These are phyloP conservation scores for Aegilops bicornis DNA, from an alignment of 176 grass and related monocot genomes.

Conservation along the genomic window DNA sequence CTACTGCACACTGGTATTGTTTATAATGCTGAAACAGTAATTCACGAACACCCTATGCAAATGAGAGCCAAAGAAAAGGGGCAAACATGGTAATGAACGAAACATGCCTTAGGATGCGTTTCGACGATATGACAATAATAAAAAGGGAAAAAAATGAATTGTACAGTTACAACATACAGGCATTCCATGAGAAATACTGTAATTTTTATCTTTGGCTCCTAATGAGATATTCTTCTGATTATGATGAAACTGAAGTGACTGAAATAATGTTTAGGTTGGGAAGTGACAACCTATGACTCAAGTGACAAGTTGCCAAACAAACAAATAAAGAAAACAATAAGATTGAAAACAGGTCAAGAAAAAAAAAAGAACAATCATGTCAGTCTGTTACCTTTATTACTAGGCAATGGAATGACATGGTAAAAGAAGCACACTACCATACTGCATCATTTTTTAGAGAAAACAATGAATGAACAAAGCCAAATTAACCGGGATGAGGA, in stretches of 20 bases:
- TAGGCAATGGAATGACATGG: background rate
- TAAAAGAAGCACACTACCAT: background rate
- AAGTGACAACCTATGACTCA: background rate
- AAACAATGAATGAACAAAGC: background rate
- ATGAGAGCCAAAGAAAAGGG: background rate
- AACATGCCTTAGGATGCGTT: background rate
- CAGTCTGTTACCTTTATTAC: background rate
- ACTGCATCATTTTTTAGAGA: background rate
- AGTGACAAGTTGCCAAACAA: background rate
- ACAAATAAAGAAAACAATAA: background rate
- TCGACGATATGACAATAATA: background rate
- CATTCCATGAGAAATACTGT: background rate
- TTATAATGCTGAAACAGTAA: background rate
- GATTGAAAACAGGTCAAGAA: background rate
- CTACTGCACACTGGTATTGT: background rate
- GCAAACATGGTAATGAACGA: background rate
- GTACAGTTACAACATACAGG: background rate
- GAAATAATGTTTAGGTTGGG: background rate
- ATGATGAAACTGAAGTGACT: background rate
- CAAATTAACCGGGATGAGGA: background rate
- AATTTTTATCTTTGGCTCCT: background rate
- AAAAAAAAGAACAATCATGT: background rate
- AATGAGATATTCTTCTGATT: conserved; percentile 4
- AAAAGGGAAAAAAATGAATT: background rate
- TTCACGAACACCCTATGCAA: background rate